Base-by-base conservation (phyloP, 2,329 filamentous ascomycete genomes). In the Aspergillus tanneri region DNA sequence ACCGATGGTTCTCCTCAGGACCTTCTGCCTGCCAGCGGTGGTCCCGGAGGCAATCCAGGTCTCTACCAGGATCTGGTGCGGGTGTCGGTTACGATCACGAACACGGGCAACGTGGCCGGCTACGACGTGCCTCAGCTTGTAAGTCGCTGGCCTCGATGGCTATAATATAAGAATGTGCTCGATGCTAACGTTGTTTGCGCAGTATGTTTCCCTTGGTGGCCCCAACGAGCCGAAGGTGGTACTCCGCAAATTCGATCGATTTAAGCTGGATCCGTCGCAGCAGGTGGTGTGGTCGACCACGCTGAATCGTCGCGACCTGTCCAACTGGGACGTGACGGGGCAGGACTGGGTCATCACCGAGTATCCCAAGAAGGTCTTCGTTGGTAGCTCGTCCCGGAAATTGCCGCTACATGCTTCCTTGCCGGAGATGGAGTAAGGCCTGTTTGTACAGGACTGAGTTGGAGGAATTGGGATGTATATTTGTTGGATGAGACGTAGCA, bases 311-410 rank as follows among this genome's bases (percentile, higher is more conserved):
- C 83, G 90, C 47, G 92, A 96, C 63, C 58, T 96, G 47, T 90
- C 86, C 66, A 93, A 90, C 73, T 96, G 92, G 91, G 88, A 96
- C 58, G 74, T 81, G 1, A 77, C 64, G 1, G 67, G 72, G n/a
- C 91, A 96, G 77, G 85, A 96, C 75, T 97, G 92, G 91, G 80
- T 90, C 37, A 74, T 85, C 45, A 75, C 73, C 23, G 60, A 72
- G 18, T 75, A 81, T 57, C 69, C 75, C 43, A 84, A 84, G 75
- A 83, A 73, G 48, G 76, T 83, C 32, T 80, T 79, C 54, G 81
- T 85, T 5, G 82, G 82, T 21, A 76, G 72, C 54, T 81, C 77
- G 3, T 83, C 79, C 49, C 74, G 82, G 57, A 82, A 78, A 47
- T 65, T 85, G 55, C 74, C 72, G 18, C 72, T 85, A 10, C 60